Evolutionary conservation across 2,329 filamentous ascomycete genomes (phyloP), one percentile per base, ranked within the genome.

Genomic region (Penicillium sp.): DNA sequence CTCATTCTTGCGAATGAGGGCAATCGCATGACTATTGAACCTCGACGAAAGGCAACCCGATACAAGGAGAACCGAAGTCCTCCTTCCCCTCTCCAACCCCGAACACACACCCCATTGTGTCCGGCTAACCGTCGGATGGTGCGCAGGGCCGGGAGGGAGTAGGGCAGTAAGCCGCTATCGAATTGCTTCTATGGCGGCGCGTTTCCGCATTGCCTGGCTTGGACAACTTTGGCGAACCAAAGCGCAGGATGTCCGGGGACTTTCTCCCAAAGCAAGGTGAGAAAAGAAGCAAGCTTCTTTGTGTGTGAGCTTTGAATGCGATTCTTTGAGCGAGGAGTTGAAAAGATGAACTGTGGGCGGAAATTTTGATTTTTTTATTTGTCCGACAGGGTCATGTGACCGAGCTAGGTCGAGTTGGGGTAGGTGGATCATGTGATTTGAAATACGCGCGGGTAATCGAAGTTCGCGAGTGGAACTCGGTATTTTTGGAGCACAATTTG

Each of bases 21-120:
- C 90, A 96, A 96, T 96, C 93, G 92, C 93, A 96, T 97, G 86
- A 88, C 93, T 96, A 85, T 95, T 81, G 73, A 81, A 89, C 82
- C 88, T 85, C 86, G 93, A 96, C 93, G 88, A 96, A 88, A 83
- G 79, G 76, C 84, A 80, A 74, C 79, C 80, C 74, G 59, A 77
- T 76, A 71, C 66, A 70, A 65, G 56, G 34, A 54, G 54, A 51
- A 53, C 48, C 52, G 47, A 55, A 52, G 47, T 53, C 52, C 52
- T 47, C 56, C 58, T 62, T 61, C 54, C 67, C 74, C 71, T 68
- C 71, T 67, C 65, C 70, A 59, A 59, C 59, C 65, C 63, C 65
- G 50, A 52, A 49, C 58, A 60, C 50, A 63, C 61, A 54, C 63
- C 62, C 69, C 68, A 73, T 73, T 70, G 50, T 69, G 56, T 66